Conservation (phyloP, 164 flowering plant species). For the Macadamia tetraphylla region DNA sequence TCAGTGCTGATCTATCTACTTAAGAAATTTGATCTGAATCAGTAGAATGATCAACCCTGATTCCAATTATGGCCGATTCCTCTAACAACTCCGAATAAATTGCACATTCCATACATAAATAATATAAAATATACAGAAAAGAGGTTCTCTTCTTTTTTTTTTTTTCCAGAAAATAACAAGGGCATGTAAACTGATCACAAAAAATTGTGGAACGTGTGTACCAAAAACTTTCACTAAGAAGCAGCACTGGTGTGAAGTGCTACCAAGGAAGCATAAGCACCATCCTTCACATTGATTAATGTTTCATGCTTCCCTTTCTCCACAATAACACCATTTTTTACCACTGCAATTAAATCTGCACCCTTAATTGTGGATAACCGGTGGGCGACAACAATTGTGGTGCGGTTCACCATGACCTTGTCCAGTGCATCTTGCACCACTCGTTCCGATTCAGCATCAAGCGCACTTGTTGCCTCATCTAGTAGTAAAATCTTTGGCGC, state of each 20-base stretch:
- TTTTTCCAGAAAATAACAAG: too few relatives aligned
- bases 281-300: slow-evolving; percentile 42
- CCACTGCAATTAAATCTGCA: slow-evolving; percentile 65
- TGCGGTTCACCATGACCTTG: slow-evolving; percentile 57
- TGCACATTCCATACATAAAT: too few relatives aligned
- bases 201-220: not conserved
- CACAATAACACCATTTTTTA: slow-evolving; percentile 61
- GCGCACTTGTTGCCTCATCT: slow-evolving; percentile 80
- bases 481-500: slow-evolving; percentile 59
- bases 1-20: too few relatives aligned
- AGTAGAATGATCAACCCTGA: too few relatives aligned
- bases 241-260: slow-evolving; percentile 41
- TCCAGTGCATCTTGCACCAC: slow-evolving; percentile 80
- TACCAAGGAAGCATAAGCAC: slow-evolving; percentile 65
- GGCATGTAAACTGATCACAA: not conserved
- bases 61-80: too few relatives aligned
- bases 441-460: slow-evolving; percentile 71
- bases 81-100: too few relatives aligned
- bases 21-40: too few relatives aligned
- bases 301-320: slow-evolving; percentile 73
- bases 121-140: too few relatives aligned
- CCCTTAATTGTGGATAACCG: slow-evolving; percentile 62
- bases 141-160: too few relatives aligned
- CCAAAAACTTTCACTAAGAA: not conserved
- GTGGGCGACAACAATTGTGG: slow-evolving; percentile 81